A percentile compares a stretch with the other conserved stretches of the same genome.
phyloP scores from a whole-genome alignment of 768 basidiomycete genomes.

The Phaffia australis region DNA sequence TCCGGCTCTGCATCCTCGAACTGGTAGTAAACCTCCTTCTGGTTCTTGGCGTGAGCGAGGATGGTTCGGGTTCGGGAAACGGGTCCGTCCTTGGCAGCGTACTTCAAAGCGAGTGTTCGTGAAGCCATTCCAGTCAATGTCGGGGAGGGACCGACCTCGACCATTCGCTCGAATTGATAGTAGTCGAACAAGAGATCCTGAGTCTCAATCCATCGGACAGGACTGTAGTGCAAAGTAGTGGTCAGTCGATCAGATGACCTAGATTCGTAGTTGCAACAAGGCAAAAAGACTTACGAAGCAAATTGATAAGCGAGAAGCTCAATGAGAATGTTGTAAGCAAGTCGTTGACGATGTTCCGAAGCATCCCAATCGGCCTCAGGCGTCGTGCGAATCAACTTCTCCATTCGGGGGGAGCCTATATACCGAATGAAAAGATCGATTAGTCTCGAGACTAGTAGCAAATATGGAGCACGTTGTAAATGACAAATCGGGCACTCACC shows the following conservation, averaged over 20 bases:
- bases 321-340: constrained; percentile 92
- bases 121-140: constrained; percentile 91
- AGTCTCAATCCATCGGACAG: constrained; percentile 98
- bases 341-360: constrained; percentile 70
- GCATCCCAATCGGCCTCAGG: constrained; percentile 80
- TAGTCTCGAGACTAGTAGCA: background rate
- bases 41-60: constrained; percentile 87
- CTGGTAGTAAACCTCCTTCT: constrained; percentile 94
- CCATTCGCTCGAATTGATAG: constrained; percentile 80
- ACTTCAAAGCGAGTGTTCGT: constrained; percentile 63
- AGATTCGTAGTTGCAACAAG: background rate
- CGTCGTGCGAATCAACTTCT: constrained; percentile 89
- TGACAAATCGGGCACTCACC: constrained; percentile 1
- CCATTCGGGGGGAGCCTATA: constrained; percentile 73
- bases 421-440: constrained; percentile 34
- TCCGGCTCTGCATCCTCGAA: constrained; percentile 73
- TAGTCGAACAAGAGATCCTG: constrained; percentile 84
- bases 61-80: constrained; percentile 65
- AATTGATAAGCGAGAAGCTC: constrained; percentile 97
- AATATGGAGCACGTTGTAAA: background rate
- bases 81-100: constrained; percentile 80
- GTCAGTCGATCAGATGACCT: background rate
- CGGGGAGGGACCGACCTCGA: constrained; percentile 92
- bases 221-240: background rate
- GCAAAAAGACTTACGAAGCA: constrained; percentile 34